Conservation (phyloP, 1,139 yeast species). For the Meyerozyma athensensis region DNA sequence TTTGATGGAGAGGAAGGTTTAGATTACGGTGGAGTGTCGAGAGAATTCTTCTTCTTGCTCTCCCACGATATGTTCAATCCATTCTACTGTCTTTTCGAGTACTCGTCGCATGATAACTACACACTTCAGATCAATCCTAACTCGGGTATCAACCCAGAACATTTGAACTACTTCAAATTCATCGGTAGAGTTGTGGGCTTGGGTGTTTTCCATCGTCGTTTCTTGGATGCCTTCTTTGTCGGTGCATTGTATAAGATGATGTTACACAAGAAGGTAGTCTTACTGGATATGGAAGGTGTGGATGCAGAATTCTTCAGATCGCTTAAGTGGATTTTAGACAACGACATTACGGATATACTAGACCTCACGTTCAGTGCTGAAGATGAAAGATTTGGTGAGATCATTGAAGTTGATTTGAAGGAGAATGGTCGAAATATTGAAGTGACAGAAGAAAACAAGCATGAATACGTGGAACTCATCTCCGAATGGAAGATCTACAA, state of each 20-base stretch:
- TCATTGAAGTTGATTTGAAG: constrained; percentile 84
- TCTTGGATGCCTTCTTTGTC: constrained; percentile 95
- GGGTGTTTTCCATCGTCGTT: constrained; percentile 97
- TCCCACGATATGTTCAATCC: constrained; percentile 99
- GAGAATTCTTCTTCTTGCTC: constrained; percentile 92
- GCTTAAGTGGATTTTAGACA: constrained; percentile 91
- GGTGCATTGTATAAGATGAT: constrained; percentile 98
- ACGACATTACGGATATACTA: constrained; percentile 77
- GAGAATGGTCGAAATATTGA: constrained; percentile 84
- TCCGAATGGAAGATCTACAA: constrained; percentile 94
- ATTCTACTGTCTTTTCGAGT: constrained; percentile 92
- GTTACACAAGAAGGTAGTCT: constrained; percentile 87
- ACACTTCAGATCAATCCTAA: constrained; percentile 97
- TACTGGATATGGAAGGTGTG: constrained; percentile 98
- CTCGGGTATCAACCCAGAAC: constrained; percentile 97
- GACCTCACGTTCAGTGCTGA: constrained; percentile 92
- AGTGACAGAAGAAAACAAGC: constrained; percentile 91
- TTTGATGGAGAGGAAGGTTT: constrained; percentile 99
- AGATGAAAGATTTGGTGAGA: constrained; percentile 94
- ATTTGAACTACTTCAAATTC: constrained; percentile 93
- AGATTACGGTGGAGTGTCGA: constrained; percentile 98
- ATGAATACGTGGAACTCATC: constrained; percentile 89
- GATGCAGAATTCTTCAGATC: constrained; percentile 96
- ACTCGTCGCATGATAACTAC: constrained; percentile 96
- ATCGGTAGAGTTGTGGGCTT: constrained; percentile 97